These are phyloP conservation scores for Achaetomium macrosporum DNA, from an alignment of 2,329 filamentous ascomycete genomes.

Conservation along the genomic window DNA sequence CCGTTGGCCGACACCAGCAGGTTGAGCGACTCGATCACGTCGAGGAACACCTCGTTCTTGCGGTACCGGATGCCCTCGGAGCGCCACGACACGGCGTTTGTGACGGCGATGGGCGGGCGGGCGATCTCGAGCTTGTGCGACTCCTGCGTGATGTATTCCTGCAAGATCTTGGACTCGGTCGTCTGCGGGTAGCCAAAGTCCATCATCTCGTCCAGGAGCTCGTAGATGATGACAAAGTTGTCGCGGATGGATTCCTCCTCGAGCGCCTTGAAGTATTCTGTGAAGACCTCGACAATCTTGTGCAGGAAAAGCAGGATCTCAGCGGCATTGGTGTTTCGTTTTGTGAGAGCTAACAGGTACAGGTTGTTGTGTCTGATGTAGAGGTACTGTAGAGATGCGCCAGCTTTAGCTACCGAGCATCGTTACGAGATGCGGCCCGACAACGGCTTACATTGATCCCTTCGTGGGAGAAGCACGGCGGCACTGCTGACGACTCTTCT, in stretches of 20 bases:
- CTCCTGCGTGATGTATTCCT: slow-evolving; percentile 99
- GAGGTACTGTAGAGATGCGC: slow-evolving; percentile 61
- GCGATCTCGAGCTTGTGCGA: slow-evolving; percentile 97
- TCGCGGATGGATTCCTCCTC: slow-evolving; percentile 98
- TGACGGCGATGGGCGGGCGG: slow-evolving; percentile 92
- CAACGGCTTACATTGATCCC: slow-evolving; percentile 76
- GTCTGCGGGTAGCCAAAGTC: slow-evolving; percentile 99
- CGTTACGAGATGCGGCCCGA: not conserved
- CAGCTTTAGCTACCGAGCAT: not conserved
- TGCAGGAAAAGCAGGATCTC: slow-evolving; percentile 98
- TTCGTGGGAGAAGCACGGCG: slow-evolving; percentile 96
- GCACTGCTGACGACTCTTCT: slow-evolving; percentile 96
- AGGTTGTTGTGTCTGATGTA: slow-evolving; percentile 99
- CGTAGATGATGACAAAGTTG: slow-evolving; percentile 99
- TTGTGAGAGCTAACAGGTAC: slow-evolving; percentile 94
- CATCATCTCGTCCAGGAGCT: slow-evolving; percentile 99
- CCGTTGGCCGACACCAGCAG: slow-evolving; percentile 89
- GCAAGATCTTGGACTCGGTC: slow-evolving; percentile 95
- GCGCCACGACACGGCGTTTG: slow-evolving; percentile 96
- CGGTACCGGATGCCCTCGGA: slow-evolving; percentile 97
- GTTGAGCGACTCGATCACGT: slow-evolving; percentile 95
- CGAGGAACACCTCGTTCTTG: slow-evolving; percentile 98
- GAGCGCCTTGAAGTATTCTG: slow-evolving; percentile 98
- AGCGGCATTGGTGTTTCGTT: slow-evolving; percentile 97
- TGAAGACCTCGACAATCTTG: slow-evolving; percentile 97